A percentile compares a stretch with the other conserved stretches of the same genome.
phyloP scores from a whole-genome alignment of 495 filamentous ascomycete genomes.

The Margaritispora aquatica region DNA sequence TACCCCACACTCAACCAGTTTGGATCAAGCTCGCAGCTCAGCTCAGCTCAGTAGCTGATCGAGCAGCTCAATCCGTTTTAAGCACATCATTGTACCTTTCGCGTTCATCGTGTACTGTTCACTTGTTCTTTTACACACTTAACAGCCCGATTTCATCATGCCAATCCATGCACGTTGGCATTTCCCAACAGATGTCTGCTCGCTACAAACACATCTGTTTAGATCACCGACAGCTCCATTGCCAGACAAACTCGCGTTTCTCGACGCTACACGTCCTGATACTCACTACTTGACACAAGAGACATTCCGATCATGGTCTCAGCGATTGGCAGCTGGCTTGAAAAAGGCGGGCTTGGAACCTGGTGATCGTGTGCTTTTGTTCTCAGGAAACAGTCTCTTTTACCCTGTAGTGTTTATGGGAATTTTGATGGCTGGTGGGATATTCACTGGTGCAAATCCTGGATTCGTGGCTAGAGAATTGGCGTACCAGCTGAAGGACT shows the following conservation, averaged over 20 bases:
- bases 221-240: conserved; percentile 26
- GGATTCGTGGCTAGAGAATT: conserved; percentile 40
- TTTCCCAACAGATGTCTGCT: conserved; percentile 28
- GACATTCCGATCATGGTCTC: conserved; percentile 61
- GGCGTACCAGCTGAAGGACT: conserved; percentile 39
- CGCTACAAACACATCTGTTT: conserved; percentile 36
- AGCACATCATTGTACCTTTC: neutral
- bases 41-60: no score
- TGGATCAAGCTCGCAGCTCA: no score
- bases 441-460: conserved; percentile 47
- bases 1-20: neutral
- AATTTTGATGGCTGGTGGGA: conserved; percentile 42
- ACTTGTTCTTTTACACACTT: neutral
- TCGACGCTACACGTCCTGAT: conserved; percentile 49
- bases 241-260: conserved; percentile 31
- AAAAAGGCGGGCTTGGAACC: conserved; percentile 53
- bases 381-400: conserved; percentile 56
- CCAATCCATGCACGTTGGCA: conserved; percentile 35
- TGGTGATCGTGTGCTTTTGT: conserved; percentile 69
- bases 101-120: neutral
- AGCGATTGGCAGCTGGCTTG: conserved; percentile 68
- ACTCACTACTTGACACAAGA: conserved; percentile 48
- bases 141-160: conserved; percentile 11
- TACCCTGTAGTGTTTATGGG: conserved; percentile 41
- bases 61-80: no score